phyloP scores from a whole-genome alignment of 2,329 filamentous ascomycete genomes.

The Raffaelea albimanens region DNA sequence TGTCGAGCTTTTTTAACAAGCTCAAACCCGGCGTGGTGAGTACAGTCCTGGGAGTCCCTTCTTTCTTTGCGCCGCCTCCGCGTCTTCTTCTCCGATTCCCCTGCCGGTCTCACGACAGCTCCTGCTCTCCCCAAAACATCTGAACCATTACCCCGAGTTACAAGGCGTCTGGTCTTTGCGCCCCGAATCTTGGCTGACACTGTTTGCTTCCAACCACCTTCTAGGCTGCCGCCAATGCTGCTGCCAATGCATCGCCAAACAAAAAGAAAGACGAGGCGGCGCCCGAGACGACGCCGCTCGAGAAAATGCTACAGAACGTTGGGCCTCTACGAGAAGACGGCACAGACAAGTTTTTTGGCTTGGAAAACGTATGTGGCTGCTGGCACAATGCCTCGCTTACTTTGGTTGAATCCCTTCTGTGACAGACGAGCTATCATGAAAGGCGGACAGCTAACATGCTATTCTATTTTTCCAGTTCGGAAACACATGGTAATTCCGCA shows the following conservation, averaged over 20 bases:
- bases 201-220: not conserved
- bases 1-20: slow-evolving; percentile 52
- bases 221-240: slow-evolving; percentile 34
- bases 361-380: slow-evolving; percentile 75
- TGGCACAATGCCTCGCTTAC: not conserved
- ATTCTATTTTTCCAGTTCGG: slow-evolving; percentile 60
- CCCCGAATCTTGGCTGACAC: not conserved
- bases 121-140: not conserved
- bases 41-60: no score
- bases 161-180: slow-evolving; percentile 1
- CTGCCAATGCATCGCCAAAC: slow-evolving; percentile 27
- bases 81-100: not conserved
- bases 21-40: slow-evolving; percentile 48
- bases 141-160: not conserved
- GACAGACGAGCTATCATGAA: no score
- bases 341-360: slow-evolving; percentile 95
- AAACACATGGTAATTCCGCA: slow-evolving; percentile 59
- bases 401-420: no score
- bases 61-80: not conserved
- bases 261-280: slow-evolving; percentile 48
- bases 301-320: slow-evolving; percentile 72
- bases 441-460: not conserved
- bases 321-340: slow-evolving; percentile 77
- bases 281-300: slow-evolving; percentile 52
- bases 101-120: not conserved